These are phyloP conservation scores for Tritrichomonas foetus DNA, from an alignment of 208 protist species.

Conservation along the genomic window DNA sequence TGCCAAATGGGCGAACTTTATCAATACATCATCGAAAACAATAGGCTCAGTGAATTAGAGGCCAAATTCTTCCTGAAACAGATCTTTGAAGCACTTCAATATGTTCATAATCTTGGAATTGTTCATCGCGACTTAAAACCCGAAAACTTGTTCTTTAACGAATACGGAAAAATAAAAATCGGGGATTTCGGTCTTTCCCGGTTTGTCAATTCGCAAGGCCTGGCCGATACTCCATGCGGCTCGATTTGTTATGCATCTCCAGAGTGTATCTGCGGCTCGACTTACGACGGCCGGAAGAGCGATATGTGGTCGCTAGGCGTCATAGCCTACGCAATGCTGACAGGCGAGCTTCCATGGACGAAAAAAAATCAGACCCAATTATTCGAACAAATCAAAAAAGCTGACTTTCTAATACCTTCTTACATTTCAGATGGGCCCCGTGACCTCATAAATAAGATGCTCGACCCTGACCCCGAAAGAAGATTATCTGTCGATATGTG, in stretches of 20 bases:
- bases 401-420: neutral
- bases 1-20: neutral
- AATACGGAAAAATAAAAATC: neutral
- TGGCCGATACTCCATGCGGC: neutral
- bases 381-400: neutral
- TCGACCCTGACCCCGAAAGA: neutral
- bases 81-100: neutral
- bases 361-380: neutral
- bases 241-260: constrained; percentile 1
- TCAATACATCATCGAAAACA: neutral
- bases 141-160: neutral
- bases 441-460: neutral
- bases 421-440: neutral
- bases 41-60: neutral
- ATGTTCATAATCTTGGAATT: neutral
- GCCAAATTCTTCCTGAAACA: neutral
- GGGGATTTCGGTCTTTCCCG: neutral
- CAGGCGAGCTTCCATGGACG: neutral
- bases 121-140: neutral
- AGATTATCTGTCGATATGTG: neutral
- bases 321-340: neutral
- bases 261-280: neutral
- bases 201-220: neutral
- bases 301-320: neutral
- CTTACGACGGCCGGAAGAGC: neutral